phyloP scores from a whole-genome alignment of 495 filamentous ascomycete genomes.

The Articulospora tetracladia region DNA sequence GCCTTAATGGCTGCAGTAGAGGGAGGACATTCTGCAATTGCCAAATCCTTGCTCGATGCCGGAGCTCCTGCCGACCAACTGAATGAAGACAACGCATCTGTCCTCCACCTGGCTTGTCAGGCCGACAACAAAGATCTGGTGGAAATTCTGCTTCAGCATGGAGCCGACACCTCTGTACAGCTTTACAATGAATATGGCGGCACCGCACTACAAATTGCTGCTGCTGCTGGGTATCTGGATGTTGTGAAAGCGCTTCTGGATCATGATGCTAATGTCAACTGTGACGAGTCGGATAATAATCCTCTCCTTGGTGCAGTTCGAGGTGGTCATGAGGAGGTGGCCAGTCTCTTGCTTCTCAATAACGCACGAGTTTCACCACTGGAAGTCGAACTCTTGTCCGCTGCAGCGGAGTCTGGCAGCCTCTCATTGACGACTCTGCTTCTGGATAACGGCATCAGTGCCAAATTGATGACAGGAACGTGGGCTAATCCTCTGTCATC shows the following conservation, averaged over 20 bases:
- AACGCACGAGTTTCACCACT: not conserved
- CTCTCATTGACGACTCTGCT: not conserved
- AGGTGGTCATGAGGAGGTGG: constrained; percentile 17
- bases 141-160: constrained; percentile 18
- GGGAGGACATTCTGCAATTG: not conserved
- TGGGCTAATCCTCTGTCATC: not conserved
- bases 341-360: not conserved
- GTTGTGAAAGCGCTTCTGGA: constrained; percentile 20
- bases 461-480: not conserved
- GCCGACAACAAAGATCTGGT: constrained; percentile 5
- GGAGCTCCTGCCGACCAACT: not conserved
- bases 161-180: constrained; percentile 14
- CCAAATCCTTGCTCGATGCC: not conserved
- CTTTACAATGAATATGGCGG: not conserved
- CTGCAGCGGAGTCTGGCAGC: not conserved
- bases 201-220: constrained; percentile 21
- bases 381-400: not conserved
- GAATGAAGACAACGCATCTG: not conserved
- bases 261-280: constrained; percentile 13
- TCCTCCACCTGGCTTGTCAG: not conserved
- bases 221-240: constrained; percentile 12
- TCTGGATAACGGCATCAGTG: not conserved
- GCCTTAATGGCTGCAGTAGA: not conserved
- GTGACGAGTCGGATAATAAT: not conserved
- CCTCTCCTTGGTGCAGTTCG: constrained; percentile 19